These are phyloP conservation scores for Neospermospora avenae DNA, from an alignment of 2,329 filamentous ascomycete species.

Conservation along the genomic window DNA sequence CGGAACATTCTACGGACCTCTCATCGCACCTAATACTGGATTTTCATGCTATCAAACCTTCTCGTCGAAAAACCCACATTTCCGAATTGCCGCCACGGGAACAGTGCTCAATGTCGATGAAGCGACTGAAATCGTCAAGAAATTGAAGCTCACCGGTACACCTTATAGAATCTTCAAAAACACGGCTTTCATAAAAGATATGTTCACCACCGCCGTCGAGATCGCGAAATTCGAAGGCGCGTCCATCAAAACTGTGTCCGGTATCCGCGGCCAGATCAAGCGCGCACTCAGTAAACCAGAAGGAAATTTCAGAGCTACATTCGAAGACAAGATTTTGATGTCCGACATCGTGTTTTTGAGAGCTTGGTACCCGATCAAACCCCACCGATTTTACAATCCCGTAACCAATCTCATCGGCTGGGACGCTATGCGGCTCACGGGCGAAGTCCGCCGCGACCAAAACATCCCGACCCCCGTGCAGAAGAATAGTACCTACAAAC, in stretches of 20 bases:
- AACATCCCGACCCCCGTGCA: conserved; percentile 72
- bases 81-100: conserved; percentile 91
- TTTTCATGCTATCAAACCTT: conserved; percentile 94
- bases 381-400: conserved; percentile 94
- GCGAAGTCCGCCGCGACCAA: conserved; percentile 78
- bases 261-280: conserved; percentile 95
- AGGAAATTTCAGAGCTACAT: conserved; percentile 93
- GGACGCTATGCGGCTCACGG: conserved; percentile 91
- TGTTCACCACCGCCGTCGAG: conserved; percentile 91
- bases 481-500: conserved; percentile 82
- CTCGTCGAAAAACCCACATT: conserved; percentile 78
- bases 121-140: conserved; percentile 97
- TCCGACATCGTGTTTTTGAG: conserved; percentile 94
- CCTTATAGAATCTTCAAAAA: conserved; percentile 99
- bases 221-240: conserved; percentile 98
- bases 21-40: conserved; percentile 92
- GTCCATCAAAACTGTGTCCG: conserved; percentile 91
- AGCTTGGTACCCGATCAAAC: conserved; percentile 95
- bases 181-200: conserved; percentile 97
- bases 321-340: conserved; percentile 97
- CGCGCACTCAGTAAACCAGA: conserved; percentile 89
- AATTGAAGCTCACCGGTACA: conserved; percentile 90
- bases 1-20: conserved; percentile 89
- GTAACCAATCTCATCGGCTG: conserved; percentile 90
- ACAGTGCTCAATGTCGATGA: conserved; percentile 94